Evolutionary conservation across 2,329 filamentous ascomycete genomes (phyloP).

Genomic region (Cordyceps farinosa): DNA sequence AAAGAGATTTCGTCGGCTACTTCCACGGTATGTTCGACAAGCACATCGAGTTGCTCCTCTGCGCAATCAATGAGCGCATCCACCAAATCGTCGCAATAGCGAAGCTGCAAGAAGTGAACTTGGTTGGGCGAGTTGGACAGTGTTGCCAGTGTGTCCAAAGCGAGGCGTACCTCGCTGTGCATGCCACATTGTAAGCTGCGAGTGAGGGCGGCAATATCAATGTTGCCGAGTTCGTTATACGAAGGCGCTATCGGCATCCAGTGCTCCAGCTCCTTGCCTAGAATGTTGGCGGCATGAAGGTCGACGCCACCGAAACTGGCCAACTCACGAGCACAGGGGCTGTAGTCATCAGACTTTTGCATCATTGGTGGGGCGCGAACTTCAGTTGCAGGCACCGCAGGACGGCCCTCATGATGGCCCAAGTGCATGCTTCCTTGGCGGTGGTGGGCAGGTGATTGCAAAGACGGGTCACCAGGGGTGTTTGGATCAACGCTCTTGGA

Average conservation of each 20-base stretch:
- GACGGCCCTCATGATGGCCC: conserved; percentile 34
- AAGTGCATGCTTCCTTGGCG: conserved; percentile 33
- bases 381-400: conserved; percentile 21
- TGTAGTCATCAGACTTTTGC: conserved; percentile 50
- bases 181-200: conserved; percentile 89
- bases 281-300: conserved; percentile 58
- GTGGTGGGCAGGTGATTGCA: conserved; percentile 35
- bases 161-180: conserved; percentile 82
- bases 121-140: conserved; percentile 61
- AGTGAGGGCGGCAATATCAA: conserved; percentile 86
- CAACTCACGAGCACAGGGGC: conserved; percentile 51
- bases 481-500: conserved; percentile 48
- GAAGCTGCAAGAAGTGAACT: conserved; percentile 62
- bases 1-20: conserved; percentile 84
- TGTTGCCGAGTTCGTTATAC: conserved; percentile 74
- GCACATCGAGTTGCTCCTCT: conserved; percentile 77
- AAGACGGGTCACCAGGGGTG: conserved; percentile 15
- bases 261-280: conserved; percentile 64
- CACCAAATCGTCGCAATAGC: conserved; percentile 80
- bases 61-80: conserved; percentile 88
- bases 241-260: conserved; percentile 72
- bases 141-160: conserved; percentile 76
- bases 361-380: conserved; percentile 36
- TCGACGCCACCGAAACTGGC: conserved; percentile 70
- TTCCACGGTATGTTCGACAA: conserved; percentile 81